Percentiles rank a stretch among this genome's conserved stretches.
These are phyloP conservation scores for Diospyros kaki DNA, from an alignment of 148 eudicot genomes.

Conservation along the genomic window DNA sequence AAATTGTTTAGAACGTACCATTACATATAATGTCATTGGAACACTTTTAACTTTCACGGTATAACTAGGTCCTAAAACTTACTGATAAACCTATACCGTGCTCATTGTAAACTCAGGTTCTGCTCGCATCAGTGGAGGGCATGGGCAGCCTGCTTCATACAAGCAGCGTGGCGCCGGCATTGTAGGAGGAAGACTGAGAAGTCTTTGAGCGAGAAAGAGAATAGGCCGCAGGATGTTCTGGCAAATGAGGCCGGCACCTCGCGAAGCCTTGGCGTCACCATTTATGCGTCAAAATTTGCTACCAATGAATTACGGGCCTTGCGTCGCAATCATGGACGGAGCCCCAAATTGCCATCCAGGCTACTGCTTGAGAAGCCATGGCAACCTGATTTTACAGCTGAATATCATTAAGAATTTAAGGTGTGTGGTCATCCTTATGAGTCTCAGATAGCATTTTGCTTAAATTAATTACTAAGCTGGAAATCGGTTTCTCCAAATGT, in stretches of 20 bases:
- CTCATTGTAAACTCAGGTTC: not conserved
- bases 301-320: slow-evolving; percentile 21
- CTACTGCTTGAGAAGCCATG: slow-evolving; percentile 18
- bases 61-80: not conserved
- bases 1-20: not conserved
- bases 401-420: not conserved
- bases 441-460: too few relatives aligned
- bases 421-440: too few relatives aligned
- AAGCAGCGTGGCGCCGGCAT: not conserved
- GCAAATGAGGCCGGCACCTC: slow-evolving; percentile 11
- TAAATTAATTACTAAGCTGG: not conserved
- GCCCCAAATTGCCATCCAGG: slow-evolving; percentile 7
- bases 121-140: slow-evolving; percentile 1
- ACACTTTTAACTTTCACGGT: not conserved
- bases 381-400: slow-evolving; percentile 23
- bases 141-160: slow-evolving; percentile 6
- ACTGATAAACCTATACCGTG: too few relatives aligned
- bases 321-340: slow-evolving; percentile 5
- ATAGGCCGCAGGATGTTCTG: slow-evolving; percentile 11
- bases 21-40: not conserved
- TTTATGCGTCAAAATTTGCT: slow-evolving; percentile 26
- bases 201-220: slow-evolving; percentile 17
- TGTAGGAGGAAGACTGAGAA: not conserved
- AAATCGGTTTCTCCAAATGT: too few relatives aligned
- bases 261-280: slow-evolving; percentile 21